Evolutionary conservation across 192 early-diverging fungal genomes (phyloP).

Genomic region (Mortierella claussenii): DNA sequence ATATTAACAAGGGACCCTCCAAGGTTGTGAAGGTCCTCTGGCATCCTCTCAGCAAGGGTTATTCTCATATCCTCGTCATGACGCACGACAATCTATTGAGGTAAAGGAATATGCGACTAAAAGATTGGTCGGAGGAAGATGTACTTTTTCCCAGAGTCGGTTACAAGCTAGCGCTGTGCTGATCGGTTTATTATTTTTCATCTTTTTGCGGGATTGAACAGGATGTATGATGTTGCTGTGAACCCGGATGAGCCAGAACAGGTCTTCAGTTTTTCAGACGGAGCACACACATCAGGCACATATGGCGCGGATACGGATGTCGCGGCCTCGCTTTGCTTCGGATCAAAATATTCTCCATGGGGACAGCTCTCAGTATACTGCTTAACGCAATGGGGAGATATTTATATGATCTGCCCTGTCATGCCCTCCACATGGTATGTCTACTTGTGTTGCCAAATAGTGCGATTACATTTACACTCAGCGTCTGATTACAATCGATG

Average conservation of each 20-base stretch:
- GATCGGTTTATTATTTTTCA: too few relatives aligned
- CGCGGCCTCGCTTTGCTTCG: constrained; percentile 61
- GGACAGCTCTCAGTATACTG: constrained; percentile 77
- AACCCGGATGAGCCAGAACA: constrained; percentile 77
- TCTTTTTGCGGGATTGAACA: too few relatives aligned
- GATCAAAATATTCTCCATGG: constrained; percentile 66
- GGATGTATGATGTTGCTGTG: constrained; percentile 76
- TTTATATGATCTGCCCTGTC: constrained; percentile 83
- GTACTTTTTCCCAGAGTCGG: background rate
- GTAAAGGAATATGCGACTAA: constrained; percentile 47
- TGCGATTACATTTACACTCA: too few relatives aligned
- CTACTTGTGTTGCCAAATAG: too few relatives aligned
- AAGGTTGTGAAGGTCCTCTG: constrained; percentile 76
- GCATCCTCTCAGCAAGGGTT: constrained; percentile 81
- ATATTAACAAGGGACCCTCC: constrained; percentile 45
- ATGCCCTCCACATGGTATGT: constrained; percentile 73
- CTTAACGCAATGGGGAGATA: constrained; percentile 73
- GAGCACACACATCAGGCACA: constrained; percentile 25
- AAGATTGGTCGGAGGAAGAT: background rate
- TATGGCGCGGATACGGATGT: constrained; percentile 56
- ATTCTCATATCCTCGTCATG: constrained; percentile 76
- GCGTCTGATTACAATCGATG: too few relatives aligned
- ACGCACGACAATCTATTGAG: constrained; percentile 70
- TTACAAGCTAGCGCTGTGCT: too few relatives aligned
- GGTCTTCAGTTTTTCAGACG: constrained; percentile 59